Conservation (phyloP, 495 filamentous ascomycete genomes). For the Xylaria curta region DNA sequence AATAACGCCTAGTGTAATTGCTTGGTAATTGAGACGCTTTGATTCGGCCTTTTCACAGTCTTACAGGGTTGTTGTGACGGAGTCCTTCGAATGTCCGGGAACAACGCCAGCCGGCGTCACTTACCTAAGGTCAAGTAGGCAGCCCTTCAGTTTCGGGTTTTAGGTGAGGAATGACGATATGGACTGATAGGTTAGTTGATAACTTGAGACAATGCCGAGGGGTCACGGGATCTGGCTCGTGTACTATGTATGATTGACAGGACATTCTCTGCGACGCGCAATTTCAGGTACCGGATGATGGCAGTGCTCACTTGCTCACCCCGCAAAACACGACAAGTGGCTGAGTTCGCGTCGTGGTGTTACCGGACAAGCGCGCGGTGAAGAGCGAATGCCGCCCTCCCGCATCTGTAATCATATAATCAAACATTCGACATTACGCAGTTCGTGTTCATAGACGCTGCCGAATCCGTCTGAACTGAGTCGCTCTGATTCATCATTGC, state of each 20-base stretch:
- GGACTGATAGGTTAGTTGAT: background rate
- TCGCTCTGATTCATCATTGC: background rate
- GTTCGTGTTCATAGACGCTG: background rate
- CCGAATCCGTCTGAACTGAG: background rate
- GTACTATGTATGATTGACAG: conserved; percentile 19
- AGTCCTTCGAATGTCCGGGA: conserved; percentile 8
- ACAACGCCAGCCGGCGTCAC: background rate
- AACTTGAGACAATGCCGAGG: conserved; percentile 18
- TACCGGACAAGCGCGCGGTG: conserved; percentile 21
- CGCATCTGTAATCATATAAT: background rate
- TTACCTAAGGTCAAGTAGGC: background rate
- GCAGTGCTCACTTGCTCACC: conserved; percentile 24
- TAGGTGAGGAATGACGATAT: conserved; percentile 5
- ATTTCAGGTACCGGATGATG: conserved; percentile 17
- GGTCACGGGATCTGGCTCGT: conserved; percentile 8
- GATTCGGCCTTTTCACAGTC: conserved; percentile 5
- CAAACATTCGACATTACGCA: background rate
- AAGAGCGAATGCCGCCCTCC: conserved; percentile 19
- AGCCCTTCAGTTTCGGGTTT: background rate
- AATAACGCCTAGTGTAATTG: background rate
- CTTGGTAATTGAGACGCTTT: conserved; percentile 18
- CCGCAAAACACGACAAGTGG: conserved; percentile 11
- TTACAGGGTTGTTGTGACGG: background rate
- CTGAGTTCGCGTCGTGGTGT: conserved; percentile 21
- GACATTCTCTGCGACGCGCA: conserved; percentile 21